phyloP scores from a whole-genome alignment of 305 asterid genomes.

The Fraxinus floribunda region DNA sequence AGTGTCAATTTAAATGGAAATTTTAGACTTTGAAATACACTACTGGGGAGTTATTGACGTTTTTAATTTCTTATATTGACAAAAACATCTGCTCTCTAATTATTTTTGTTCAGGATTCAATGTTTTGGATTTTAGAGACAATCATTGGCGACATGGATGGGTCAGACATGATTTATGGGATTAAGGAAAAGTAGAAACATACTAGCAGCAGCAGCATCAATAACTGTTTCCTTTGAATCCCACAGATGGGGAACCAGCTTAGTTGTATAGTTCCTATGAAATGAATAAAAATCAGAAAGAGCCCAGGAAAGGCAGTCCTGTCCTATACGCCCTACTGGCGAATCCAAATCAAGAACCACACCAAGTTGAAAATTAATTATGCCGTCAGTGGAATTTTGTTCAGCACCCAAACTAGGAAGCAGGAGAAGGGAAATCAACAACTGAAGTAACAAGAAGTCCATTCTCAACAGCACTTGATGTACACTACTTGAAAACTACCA shows the following conservation, averaged over 20 bases:
- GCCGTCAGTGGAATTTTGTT: not conserved
- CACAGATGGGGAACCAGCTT: conserved; percentile 35
- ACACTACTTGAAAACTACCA: not conserved
- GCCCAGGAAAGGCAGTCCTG: conserved; percentile 30
- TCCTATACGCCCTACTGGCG: conserved; percentile 40
- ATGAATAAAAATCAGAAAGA: conserved; percentile 34
- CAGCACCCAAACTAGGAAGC: conserved; percentile 15
- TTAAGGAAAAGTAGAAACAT: not conserved
- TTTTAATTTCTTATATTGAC: no score
- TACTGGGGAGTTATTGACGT: not conserved
- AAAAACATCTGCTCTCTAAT: not conserved
- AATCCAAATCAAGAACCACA: conserved; percentile 38
- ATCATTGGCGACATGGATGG: not conserved
- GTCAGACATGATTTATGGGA: not conserved
- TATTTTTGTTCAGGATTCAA: not conserved
- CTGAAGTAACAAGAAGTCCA: conserved; percentile 17
- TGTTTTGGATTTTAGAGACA: not conserved
- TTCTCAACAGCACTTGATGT: not conserved
- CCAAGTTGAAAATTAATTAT: conserved; percentile 36
- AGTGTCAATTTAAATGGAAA: not conserved
- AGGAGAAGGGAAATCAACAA: conserved; percentile 16
- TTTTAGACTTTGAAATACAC: not conserved
- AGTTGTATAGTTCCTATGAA: conserved; percentile 31
- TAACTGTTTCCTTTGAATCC: conserved; percentile 36
- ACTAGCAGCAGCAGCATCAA: conserved; percentile 45